These are phyloP conservation scores for Theobroma cacao DNA, from an alignment of 345 rosid species.

Conservation along the genomic window DNA sequence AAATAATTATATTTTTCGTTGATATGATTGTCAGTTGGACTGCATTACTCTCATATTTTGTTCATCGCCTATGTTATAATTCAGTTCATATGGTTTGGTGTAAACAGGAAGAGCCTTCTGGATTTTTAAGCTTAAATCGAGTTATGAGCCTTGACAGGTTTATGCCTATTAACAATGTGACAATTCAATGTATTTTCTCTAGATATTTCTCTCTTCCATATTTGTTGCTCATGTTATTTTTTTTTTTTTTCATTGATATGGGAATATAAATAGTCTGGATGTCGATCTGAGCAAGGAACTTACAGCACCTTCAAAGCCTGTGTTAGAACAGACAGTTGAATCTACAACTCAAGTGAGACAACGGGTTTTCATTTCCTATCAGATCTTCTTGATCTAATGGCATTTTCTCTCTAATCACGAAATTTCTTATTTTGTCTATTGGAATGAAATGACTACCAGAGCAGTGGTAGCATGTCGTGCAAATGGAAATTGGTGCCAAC, in stretches of 20 bases:
- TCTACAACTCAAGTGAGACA: slow-evolving; percentile 37
- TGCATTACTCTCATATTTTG: neutral
- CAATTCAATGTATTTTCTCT: slow-evolving; percentile 9
- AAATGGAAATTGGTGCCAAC: slow-evolving; percentile 80
- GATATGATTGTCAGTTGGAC: neutral
- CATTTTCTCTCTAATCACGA: neutral
- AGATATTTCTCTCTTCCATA: neutral
- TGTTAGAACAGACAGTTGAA: slow-evolving; percentile 28
- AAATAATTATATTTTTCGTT: neutral
- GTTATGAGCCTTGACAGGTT: slow-evolving; percentile 92
- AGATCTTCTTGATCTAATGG: neutral
- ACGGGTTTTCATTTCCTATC: slow-evolving; percentile 2
- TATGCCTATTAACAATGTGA: slow-evolving; percentile 3
- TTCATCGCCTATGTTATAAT: neutral
- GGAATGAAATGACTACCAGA: slow-evolving; percentile 29
- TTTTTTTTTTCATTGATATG: slow-evolving; percentile 6
- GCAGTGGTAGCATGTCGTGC: slow-evolving; percentile 16
- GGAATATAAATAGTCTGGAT: slow-evolving; percentile 51
- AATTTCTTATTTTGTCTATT: neutral
- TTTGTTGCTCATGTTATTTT: neutral
- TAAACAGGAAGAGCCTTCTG: slow-evolving; percentile 73
- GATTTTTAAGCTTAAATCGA: slow-evolving; percentile 84
- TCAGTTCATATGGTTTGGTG: slow-evolving; percentile 12
- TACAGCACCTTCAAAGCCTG: slow-evolving; percentile 40
- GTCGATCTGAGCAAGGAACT: slow-evolving; percentile 89